These are phyloP conservation scores for Oidiodendron maius DNA, from an alignment of 495 filamentous ascomycete genomes.

Conservation along the genomic window DNA sequence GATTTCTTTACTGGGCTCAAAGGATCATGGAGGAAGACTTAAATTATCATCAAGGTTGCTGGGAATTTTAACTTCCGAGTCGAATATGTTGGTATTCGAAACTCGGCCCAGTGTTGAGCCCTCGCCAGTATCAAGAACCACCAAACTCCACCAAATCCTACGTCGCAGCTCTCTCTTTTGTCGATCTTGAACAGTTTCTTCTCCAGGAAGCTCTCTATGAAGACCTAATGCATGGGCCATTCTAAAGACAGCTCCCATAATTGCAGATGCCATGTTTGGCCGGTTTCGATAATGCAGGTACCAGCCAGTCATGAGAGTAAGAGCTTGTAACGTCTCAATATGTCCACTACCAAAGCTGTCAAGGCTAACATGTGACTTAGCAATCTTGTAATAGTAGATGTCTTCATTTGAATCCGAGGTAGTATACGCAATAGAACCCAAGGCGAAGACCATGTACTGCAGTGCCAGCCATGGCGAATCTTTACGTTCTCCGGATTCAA, in stretches of 20 bases:
- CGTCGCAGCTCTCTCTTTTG: conserved; percentile 44
- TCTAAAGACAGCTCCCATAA: conserved; percentile 57
- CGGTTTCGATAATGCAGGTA: conserved; percentile 72
- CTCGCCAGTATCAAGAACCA: conserved; percentile 72
- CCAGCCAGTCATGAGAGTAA: conserved; percentile 64
- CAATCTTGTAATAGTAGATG: conserved; percentile 63
- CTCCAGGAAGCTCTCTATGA: conserved; percentile 55
- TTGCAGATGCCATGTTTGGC: conserved; percentile 64
- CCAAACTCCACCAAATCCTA: conserved; percentile 70
- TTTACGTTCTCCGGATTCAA: conserved; percentile 53
- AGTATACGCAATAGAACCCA: conserved; percentile 55
- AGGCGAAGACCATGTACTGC: conserved; percentile 70
- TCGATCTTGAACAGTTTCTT: conserved; percentile 41
- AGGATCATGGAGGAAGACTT: not conserved
- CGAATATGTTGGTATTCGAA: conserved; percentile 37
- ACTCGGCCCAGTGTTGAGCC: conserved; percentile 59
- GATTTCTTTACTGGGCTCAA: not conserved
- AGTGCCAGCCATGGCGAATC: conserved; percentile 68
- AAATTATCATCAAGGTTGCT: conserved; percentile 21
- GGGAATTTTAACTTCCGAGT: conserved; percentile 62
- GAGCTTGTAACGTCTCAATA: conserved; percentile 61
- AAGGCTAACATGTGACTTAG: conserved; percentile 55
- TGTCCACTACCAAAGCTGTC: conserved; percentile 61
- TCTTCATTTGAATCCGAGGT: conserved; percentile 59
- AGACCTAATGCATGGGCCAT: conserved; percentile 65